phyloP scores from a whole-genome alignment of 305 asterid genomes.

The Solanum hybrid region DNA sequence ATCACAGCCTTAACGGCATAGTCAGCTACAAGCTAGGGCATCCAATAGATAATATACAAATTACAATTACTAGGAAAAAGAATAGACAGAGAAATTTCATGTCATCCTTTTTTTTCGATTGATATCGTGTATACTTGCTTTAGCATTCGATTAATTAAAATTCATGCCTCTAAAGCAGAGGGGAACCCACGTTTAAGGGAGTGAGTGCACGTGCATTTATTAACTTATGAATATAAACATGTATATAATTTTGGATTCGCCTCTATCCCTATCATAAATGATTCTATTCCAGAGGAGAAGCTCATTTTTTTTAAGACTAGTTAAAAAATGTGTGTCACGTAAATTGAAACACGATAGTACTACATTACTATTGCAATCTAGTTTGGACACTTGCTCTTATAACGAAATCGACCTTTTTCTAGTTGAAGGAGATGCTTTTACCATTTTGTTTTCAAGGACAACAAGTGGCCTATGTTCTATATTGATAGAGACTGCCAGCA shows the following conservation, averaged over 20 bases:
- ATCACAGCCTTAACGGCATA: not conserved
- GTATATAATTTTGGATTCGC: not conserved
- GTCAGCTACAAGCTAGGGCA: not conserved
- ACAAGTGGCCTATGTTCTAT: not conserved
- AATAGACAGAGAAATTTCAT: not conserved
- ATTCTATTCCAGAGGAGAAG: too few species aligned
- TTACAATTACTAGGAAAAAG: not conserved
- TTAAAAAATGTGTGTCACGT: not conserved
- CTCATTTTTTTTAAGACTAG: too few species aligned
- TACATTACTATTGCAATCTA: not conserved
- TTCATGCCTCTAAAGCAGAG: not conserved
- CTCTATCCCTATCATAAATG: not conserved
- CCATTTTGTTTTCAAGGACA: not conserved
- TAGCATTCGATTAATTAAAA: not conserved
- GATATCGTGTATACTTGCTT: not conserved
- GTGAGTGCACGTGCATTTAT: not conserved
- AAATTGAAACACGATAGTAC: not conserved
- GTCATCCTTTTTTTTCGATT: not conserved
- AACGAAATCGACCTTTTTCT: not conserved
- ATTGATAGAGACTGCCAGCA: not conserved
- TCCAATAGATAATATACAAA: not conserved
- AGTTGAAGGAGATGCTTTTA: not conserved
- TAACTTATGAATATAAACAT: too few species aligned
- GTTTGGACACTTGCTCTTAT: not conserved
- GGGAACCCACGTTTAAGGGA: not conserved